phyloP scores from a whole-genome alignment of 371 early-diverging fungal species.

The Ordospora colligata region DNA sequence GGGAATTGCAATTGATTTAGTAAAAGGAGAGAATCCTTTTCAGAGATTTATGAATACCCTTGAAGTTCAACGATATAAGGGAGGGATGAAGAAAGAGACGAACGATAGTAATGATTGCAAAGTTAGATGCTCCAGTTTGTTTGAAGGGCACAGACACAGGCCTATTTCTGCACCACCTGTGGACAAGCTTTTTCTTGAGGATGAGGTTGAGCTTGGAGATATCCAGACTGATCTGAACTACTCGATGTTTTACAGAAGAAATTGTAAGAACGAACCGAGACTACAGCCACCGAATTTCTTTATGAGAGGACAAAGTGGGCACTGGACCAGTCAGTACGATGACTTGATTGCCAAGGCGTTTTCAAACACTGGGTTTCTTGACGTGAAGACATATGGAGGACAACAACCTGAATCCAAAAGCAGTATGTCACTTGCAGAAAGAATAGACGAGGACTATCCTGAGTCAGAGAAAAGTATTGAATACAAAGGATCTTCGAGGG shows the following conservation, averaged over 20 bases:
- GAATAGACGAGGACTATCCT: slow-evolving; percentile 48
- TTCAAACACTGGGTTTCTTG: slow-evolving; percentile 15
- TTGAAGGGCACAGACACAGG: neutral
- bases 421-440: slow-evolving; percentile 34
- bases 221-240: slow-evolving; percentile 60
- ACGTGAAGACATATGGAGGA: slow-evolving; percentile 36
- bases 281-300: slow-evolving; percentile 61
- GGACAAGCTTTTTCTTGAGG: slow-evolving; percentile 44
- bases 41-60: slow-evolving; percentile 13
- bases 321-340: slow-evolving; percentile 36
- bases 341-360: slow-evolving; percentile 46
- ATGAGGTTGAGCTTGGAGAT: slow-evolving; percentile 42
- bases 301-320: slow-evolving; percentile 30
- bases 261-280: slow-evolving; percentile 62
- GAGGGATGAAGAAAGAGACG: slow-evolving; percentile 5
- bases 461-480: slow-evolving; percentile 28
- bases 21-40: neutral
- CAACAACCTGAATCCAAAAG: neutral
- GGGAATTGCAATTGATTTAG: neutral
- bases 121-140: neutral
- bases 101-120: neutral
- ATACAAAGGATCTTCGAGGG: slow-evolving; percentile 37
- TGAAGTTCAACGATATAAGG: neutral
- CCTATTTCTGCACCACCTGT: slow-evolving; percentile 49
- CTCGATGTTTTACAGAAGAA: slow-evolving; percentile 62